These are phyloP conservation scores for Candida tammaniensis DNA, from an alignment of 805 yeast species.

Conservation along the genomic window DNA sequence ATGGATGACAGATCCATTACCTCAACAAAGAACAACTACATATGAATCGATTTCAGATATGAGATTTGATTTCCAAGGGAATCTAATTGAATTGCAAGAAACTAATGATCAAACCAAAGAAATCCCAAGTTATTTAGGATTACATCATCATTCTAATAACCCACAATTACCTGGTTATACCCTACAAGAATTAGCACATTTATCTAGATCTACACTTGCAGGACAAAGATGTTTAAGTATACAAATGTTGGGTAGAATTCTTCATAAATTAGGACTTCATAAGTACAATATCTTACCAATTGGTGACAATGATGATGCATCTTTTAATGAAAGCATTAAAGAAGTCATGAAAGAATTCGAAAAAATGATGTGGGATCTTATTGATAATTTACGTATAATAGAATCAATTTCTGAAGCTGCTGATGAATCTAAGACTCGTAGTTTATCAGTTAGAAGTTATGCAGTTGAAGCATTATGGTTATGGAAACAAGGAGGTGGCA, in stretches of 20 bases:
- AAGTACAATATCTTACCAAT: slow-evolving; percentile 54
- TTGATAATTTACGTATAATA: slow-evolving; percentile 58
- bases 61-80: slow-evolving; percentile 86
- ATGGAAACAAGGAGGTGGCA: slow-evolving; percentile 61
- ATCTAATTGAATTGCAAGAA: slow-evolving; percentile 53
- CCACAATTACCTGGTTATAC: slow-evolving; percentile 95
- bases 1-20: slow-evolving; percentile 83
- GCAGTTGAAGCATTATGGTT: slow-evolving; percentile 91
- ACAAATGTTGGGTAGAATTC: slow-evolving; percentile 80
- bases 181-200: slow-evolving; percentile 72
- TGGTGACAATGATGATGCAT: slow-evolving; percentile 24
- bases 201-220: slow-evolving; percentile 73
- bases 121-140: slow-evolving; percentile 59
- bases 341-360: slow-evolving; percentile 40
- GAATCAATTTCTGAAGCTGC: slow-evolving; percentile 68
- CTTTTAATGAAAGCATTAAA: slow-evolving; percentile 23
- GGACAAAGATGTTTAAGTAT: slow-evolving; percentile 87
- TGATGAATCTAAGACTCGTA: slow-evolving; percentile 59
- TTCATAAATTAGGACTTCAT: slow-evolving; percentile 73
- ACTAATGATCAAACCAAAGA: slow-evolving; percentile 15
- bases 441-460: slow-evolving; percentile 73
- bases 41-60: slow-evolving; percentile 62
- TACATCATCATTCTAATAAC: slow-evolving; percentile 88
- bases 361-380: slow-evolving; percentile 65
- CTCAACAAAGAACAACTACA: slow-evolving; percentile 37